Evolutionary conservation across 441 rosid genomes (phyloP), one percentile per base, ranked within the genome.

Genomic region (Macaranga tanarius): DNA sequence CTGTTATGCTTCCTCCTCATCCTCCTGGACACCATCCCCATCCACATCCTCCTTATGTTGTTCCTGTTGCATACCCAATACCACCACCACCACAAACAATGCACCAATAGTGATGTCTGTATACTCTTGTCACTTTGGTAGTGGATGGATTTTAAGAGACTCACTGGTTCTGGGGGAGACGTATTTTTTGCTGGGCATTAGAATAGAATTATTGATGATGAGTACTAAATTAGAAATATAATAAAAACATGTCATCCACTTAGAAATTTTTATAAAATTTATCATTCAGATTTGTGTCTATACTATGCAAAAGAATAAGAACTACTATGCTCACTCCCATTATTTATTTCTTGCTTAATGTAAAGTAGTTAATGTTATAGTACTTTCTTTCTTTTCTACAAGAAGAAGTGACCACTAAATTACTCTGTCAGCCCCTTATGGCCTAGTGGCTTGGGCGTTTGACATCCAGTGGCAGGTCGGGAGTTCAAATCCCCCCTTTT

Each of bases 1-100:
- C 96, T 0, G 92, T 93, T 28, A 89, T 93, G 97, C 91, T 93
- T 75, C 97, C 95, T 25, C 80, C 76, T 19, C n/a, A n/a, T 62
- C 87, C 93, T 25, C 80, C 76, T 19, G 66, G 59, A 2, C 81
- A 34, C 51, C 80, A 34, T 26, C 85, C 73, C 4, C 87, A 76
- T 74, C 84, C 73, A 6, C 87, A 77, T 74, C 85, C 86, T 73
- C 86, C 90, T 10, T 86, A 85, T 79, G 77, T 81, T 26, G 75
- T 89, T 45, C 96, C 90, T 0, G 82, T 86, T 56, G 93, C 91
- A 72, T 93, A 88, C 73, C 90, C 96, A 2, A 82, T 89, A 75
- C 85, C 94, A 62, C 85, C 95, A 0, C 91, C 95, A 0, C 91
- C 87, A 10, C 77, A 70, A 3, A 72, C 85, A 31, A 83, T 85